phyloP scores from a whole-genome alignment of 2,329 filamentous ascomycete species.

The Phaeophleospora eucalypticola region DNA sequence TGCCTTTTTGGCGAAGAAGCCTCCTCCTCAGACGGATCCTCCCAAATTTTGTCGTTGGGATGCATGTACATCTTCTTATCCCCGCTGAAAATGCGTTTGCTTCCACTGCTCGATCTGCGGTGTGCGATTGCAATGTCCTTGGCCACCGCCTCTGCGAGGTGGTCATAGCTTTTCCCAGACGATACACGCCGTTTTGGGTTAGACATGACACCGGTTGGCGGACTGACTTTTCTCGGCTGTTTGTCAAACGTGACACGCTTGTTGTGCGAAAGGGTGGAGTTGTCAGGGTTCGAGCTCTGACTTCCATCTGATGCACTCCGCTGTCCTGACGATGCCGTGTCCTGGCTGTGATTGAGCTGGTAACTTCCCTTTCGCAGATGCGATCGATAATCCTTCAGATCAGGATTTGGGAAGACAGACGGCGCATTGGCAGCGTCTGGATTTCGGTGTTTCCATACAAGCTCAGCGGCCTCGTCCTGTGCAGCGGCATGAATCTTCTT shows the following conservation, averaged over 20 bases:
- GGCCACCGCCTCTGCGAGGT: conserved; percentile 32
- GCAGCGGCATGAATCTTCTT: conserved; percentile 64
- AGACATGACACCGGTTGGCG: conserved; percentile 18
- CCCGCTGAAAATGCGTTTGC: conserved; percentile 63
- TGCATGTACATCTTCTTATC: conserved; percentile 63
- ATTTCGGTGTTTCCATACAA: conserved; percentile 73
- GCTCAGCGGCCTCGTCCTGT: conserved; percentile 70
- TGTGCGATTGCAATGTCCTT: conserved; percentile 33
- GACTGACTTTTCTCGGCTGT: conserved; percentile 17
- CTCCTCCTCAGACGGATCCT: conserved; percentile 64
- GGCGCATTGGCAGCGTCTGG: conserved; percentile 56
- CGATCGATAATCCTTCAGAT: conserved; percentile 54
- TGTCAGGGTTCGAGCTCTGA: conserved; percentile 10
- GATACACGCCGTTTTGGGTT: conserved; percentile 23
- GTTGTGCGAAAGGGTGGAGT: conserved; percentile 1
- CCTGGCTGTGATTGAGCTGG: conserved; percentile 47
- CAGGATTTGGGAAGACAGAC: conserved; percentile 29
- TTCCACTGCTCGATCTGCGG: conserved; percentile 58
- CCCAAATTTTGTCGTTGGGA: conserved; percentile 78
- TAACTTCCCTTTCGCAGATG: conserved; percentile 70
- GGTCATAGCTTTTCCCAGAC: conserved; percentile 33
- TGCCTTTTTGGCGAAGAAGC: conserved; percentile 12
- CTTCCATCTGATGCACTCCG: conserved; percentile 17
- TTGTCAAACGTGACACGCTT: conserved; percentile 15
- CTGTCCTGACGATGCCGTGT: conserved; percentile 13